A percentile compares a stretch with the other conserved stretches of the same genome.
Evolutionary conservation across 495 filamentous ascomycete species (phyloP).

Genomic region (Talaromyces adpressus): DNA sequence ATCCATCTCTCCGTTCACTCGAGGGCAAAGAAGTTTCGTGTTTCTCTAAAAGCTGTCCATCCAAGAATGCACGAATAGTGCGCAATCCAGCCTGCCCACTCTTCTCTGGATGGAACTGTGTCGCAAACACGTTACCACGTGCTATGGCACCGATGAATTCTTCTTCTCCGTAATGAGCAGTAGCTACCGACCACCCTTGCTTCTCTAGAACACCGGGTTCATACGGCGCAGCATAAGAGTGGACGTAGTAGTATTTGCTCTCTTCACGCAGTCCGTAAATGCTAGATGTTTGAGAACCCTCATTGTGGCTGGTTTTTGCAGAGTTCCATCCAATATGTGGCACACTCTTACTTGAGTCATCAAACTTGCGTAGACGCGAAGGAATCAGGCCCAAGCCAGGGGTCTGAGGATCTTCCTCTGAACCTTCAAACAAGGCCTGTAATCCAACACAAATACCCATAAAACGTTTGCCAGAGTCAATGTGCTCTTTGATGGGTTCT

Average conservation of each 20-base stretch:
- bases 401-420: conserved; percentile 64
- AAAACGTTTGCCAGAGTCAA: conserved; percentile 84
- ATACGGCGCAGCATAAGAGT: conserved; percentile 85
- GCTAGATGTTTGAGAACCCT: conserved; percentile 36
- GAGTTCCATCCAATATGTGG: conserved; percentile 99
- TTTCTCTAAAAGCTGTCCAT: conserved; percentile 40
- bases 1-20: conserved; percentile 37
- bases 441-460: conserved; percentile 97
- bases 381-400: conserved; percentile 71
- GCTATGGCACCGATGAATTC: conserved; percentile 88
- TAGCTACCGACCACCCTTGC: conserved; percentile 83
- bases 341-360: conserved; percentile 73
- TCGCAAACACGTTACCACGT: conserved; percentile 76
- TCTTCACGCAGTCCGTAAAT: conserved; percentile 69
- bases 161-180: conserved; percentile 78
- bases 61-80: conserved; percentile 77
- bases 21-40: conserved; percentile 23
- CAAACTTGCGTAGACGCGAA: conserved; percentile 64
- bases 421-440: conserved; percentile 82
- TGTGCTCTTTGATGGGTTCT: conserved; percentile 70
- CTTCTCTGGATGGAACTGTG: conserved; percentile 98
- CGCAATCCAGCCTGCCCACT: conserved; percentile 82
- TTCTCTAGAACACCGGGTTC: conserved; percentile 59
- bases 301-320: conserved; percentile 50
- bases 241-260: conserved; percentile 98